Conservation (phyloP, 2,329 filamentous ascomycete species). For the Magnaporthales sp. region DNA sequence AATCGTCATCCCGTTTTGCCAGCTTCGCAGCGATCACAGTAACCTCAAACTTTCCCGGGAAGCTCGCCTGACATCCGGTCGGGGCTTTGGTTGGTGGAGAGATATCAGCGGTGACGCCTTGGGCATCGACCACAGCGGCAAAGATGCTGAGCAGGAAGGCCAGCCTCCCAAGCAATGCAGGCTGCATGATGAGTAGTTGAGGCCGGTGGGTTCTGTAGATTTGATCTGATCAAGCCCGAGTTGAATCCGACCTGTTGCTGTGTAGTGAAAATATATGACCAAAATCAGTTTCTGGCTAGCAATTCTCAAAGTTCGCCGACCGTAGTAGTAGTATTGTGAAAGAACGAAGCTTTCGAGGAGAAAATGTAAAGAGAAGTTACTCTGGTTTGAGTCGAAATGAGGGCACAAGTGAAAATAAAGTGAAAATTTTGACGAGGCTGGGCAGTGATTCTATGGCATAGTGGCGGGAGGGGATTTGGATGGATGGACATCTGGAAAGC, state of each 20-base stretch:
- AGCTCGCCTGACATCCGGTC: slow-evolving; percentile 40
- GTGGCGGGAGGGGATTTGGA: neutral
- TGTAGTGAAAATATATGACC: neutral
- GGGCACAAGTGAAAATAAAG: neutral
- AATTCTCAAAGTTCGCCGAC: neutral
- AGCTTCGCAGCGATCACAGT: slow-evolving; percentile 35
- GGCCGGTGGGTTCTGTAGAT: neutral
- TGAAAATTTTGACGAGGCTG: neutral
- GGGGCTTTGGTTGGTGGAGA: slow-evolving; percentile 40
- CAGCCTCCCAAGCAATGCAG: neutral
- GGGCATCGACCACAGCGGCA: slow-evolving; percentile 25
- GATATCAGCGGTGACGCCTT: slow-evolving; percentile 36
- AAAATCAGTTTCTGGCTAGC: neutral
- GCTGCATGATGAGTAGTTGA: neutral
- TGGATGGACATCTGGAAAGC: neutral
- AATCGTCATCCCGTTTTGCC: slow-evolving; percentile 22
- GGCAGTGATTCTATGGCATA: neutral
- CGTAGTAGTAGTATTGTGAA: neutral
- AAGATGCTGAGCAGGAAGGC: neutral
- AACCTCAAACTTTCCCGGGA: slow-evolving; percentile 49
- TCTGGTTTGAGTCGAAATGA: neutral
- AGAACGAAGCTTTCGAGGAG: neutral
- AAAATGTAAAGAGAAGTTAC: neutral
- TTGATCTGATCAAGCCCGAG: neutral
- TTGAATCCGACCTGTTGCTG: neutral